phyloP scores from a whole-genome alignment of 306 rosid species.

The Psophocarpus tetragonolobus region DNA sequence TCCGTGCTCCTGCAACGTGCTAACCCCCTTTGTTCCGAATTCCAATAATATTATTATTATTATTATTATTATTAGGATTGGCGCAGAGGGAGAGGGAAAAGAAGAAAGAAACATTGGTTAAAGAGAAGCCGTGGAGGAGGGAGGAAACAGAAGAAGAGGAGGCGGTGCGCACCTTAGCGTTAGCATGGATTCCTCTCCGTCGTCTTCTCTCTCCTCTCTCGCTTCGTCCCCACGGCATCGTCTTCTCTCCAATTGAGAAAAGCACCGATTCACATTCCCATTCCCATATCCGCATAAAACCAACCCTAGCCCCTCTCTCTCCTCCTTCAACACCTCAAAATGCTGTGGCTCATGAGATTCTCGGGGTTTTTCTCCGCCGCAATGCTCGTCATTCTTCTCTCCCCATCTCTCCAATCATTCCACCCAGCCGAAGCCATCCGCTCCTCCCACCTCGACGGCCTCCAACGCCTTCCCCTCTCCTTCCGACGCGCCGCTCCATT shows the following conservation, averaged over 20 bases:
- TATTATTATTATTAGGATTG: not conserved
- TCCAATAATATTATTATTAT: not conserved
- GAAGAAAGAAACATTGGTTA: not conserved
- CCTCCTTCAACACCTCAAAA: conserved; percentile 34
- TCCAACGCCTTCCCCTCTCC: conserved; percentile 44
- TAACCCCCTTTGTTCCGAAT: not conserved
- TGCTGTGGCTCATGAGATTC: conserved; percentile 63
- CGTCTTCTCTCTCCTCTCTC: conserved; percentile 27
- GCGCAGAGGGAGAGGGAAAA: not conserved
- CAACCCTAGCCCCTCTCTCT: conserved; percentile 43
- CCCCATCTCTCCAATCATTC: conserved; percentile 68
- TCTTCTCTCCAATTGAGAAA: conserved; percentile 14
- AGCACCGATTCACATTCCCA: conserved; percentile 30
- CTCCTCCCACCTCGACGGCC: conserved; percentile 48
- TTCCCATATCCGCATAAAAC: conserved; percentile 33
- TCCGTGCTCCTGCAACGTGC: not conserved
- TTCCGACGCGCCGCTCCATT: conserved; percentile 48
- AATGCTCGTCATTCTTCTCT: conserved; percentile 56
- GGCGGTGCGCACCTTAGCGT: not conserved
- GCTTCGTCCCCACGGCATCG: conserved; percentile 56
- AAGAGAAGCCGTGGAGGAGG: not conserved
- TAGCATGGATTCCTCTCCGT: conserved; percentile 37
- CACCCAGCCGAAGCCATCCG: conserved; percentile 78
- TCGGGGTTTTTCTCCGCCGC: conserved; percentile 67
- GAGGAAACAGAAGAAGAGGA: not conserved